Base-by-base conservation (phyloP, 75 land plant species). In the Chamaecyparis obtusa region DNA sequence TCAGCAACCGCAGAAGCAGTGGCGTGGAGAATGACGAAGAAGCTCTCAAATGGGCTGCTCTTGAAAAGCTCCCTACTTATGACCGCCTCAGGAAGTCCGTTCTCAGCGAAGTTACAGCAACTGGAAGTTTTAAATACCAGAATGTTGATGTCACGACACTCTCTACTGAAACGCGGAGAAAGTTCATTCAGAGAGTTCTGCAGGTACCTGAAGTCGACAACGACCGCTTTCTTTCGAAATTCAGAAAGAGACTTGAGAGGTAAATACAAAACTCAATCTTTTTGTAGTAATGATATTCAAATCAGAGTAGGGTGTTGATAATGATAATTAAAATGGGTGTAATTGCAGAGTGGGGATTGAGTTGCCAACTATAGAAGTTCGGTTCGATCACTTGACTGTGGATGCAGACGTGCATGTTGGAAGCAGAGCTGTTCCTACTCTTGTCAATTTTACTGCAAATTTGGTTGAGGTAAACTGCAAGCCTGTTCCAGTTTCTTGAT, bases 1-100 rank as follows among this genome's bases (percentile, higher is more conserved):
- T 67, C 71, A 67, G 71, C 9, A 24, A 0, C 16, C 46, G 37
- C 6, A 41, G 60, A 24, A 67, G 77, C 74, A 51, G 82, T 21
- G 86, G 71, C n/a, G 90, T 87, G 72, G 64, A 57, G 27, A 95
- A 95, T 82, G 92, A 91, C 83, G 95, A 94, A 57, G 96, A 95
- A 72, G 97, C 97, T 4, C 89, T 95, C 11, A 78, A 87, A 83
- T 95, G 95, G 97, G 97, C 97, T 15, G 97, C 97, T n/a, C 76
- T 95, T 5, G 97, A 95, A 87, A 93, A 90, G 86, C 87, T 95
- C 2, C 97, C 97, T 21, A 95, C 97, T 3, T 94, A 94, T 84
- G 91, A 94, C 83, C 89, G 97, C 9, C 77, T 94, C 37, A 85
- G 96, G 48, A 93, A 91, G 9, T 79, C 92, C 7, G 91, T 95